Base-by-base conservation (phyloP, 192 early-diverging fungal genomes). In the Coemansia sp. region DNA sequence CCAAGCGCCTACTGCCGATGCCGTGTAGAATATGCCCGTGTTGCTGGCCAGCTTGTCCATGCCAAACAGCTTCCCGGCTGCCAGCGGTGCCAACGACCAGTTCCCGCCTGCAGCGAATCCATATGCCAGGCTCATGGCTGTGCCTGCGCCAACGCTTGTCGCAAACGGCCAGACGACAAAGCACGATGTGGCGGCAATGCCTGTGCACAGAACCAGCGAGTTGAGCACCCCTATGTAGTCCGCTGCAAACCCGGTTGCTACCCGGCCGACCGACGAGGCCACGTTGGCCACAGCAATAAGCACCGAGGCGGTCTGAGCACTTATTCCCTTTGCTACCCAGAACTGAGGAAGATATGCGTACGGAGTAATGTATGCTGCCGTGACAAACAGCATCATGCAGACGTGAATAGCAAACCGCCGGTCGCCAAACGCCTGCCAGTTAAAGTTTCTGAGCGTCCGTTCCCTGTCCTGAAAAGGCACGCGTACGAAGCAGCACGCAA, bases 201-300 rank as follows among this genome's bases (percentile, higher is more conserved):
- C 30, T 19, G 71, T 49, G n/a, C 55, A 37, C 22, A 71, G 15
- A 3, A 56, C 37, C n/a, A 77, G 52, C 37, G 63, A 48, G 47
- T 77, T 77, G 27, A 77, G 46, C 41, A 61, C 62, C 31, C 74
- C 74, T 17, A 77, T 37, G 15, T 62, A 46, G 51, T 77, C 74
- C 8, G 74, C 67, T 1, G 56, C 45, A 41, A 77, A 47, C 3
- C 68, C 74, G 10, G 33, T 42, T 3, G 37, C 41, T 19, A 77
- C 38, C 1, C 74, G 53, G 9, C 74, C 74, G 8, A 77, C 39
- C 14, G 68, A 68, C 13, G 74, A 77, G 15, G 63, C 53, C 5
- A 62, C 68, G 9, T 77, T 77, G 19, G 74, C 74, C 7, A 77
- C 53, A 4, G 72, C 60, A 35, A 76, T 76, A 13, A 76, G 42